Base-by-base conservation (phyloP, 2,329 filamentous ascomycete genomes). In the Beauveria sp. region DNA sequence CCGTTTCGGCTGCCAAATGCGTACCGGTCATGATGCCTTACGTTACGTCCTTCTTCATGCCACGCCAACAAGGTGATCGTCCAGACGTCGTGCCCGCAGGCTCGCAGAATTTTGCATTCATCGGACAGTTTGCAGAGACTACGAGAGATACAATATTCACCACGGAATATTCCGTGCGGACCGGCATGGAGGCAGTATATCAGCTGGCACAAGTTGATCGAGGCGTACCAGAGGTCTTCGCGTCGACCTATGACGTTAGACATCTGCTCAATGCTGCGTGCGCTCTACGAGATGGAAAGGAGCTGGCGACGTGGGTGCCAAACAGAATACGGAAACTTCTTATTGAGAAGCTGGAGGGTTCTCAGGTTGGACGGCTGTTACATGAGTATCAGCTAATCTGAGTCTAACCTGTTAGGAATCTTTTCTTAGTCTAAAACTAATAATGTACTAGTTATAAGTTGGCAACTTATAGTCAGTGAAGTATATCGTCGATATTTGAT, bases 121-220 rank as follows among this genome's bases (percentile, higher is more conserved):
- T 48, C 20, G 45, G 45, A 22, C 45, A 48, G 45, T 48, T 48
- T 48, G 45, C 45, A 6, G 45, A 48, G 45, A 48, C 45, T 26
- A 48, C 45, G 20, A 48, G 45, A 3, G 45, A 48, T 3, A 48
- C 45, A 1, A 26, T 48, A 14, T 66, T 67, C 45, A 66, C 65
- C 3, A 66, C 65, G 8, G 64, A 78, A 58, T 78, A 78, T 64
- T 73, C 71, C 5, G 69, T 71, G 9, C 66, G 69, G 7, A 71
- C 69, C 1, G 75, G 71, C 26, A 74, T 76, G 69, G 71, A 76
- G 67, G 74, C 76, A 2, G 73, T 76, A 9, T 67, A 66, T 28
- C 63, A 64, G 51, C 65, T 66, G 16, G 57, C 60, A 24, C 20
- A 22, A 2, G 45, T 48, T 26, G 45, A 48, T 24, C 45, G 45